Conservation (phyloP, 2,329 filamentous ascomycete species). For the Eutypa lata region DNA sequence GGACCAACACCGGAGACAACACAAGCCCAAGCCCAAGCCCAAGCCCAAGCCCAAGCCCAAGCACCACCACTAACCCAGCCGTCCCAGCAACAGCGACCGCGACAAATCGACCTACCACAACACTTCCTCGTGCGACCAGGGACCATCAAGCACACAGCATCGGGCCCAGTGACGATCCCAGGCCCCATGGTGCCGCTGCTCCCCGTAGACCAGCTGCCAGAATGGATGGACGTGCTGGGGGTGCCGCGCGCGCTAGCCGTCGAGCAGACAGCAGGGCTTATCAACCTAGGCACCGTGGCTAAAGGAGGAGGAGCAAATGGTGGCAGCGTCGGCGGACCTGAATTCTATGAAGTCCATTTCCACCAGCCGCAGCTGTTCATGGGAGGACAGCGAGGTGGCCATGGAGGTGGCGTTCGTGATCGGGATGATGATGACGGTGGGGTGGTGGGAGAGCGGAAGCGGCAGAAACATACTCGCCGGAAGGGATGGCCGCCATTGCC, state of each 20-base stretch:
- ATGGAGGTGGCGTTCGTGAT: no score
- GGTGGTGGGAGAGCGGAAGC: no score
- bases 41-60: no score
- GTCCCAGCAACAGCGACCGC: not conserved
- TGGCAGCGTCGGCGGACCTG: not conserved
- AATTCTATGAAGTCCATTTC: not conserved
- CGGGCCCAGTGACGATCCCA: slow-evolving; percentile 20
- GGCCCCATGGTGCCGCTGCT: slow-evolving; percentile 50
- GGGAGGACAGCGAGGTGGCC: no score
- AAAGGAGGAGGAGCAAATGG: no score
- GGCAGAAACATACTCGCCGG: no score
- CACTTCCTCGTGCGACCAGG: slow-evolving; percentile 44
- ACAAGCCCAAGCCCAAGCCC: no score
- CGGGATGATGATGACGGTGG: no score
- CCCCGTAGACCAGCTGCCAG: slow-evolving; percentile 49
- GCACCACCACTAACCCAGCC: not conserved
- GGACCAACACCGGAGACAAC: not conserved
- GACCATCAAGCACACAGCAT: slow-evolving; percentile 23
- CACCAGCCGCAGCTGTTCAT: not conserved
- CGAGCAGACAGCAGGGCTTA: slow-evolving; percentile 36
- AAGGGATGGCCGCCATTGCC: no score
- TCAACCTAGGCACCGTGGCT: slow-evolving; percentile 32
- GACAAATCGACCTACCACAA: slow-evolving; percentile 20
- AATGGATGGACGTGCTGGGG: slow-evolving; percentile 40
- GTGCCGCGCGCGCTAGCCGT: slow-evolving; percentile 39